Percentiles rank a stretch among this genome's conserved stretches.
phyloP scores from a whole-genome alignment of 495 filamentous ascomycete genomes.

The Rhypophila decipiens region DNA sequence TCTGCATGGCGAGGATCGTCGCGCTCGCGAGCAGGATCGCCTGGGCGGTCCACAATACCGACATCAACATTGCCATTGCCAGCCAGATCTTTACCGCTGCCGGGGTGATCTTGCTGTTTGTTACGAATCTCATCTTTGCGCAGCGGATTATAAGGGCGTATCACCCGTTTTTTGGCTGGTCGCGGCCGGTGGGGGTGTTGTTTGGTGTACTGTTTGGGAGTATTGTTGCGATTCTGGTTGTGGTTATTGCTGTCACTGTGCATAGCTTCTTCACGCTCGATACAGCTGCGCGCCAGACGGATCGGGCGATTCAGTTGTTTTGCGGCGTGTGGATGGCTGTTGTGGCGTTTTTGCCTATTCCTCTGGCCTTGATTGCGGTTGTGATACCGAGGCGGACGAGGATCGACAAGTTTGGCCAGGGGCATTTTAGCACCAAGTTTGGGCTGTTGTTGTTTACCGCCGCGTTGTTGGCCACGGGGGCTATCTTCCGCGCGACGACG shows the following conservation, averaged over 20 bases:
- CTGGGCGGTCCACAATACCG: conserved; percentile 43
- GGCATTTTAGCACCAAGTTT: conserved; percentile 59
- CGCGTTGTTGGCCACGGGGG: conserved; percentile 59
- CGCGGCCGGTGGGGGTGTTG: conserved; percentile 33
- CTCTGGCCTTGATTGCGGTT: conserved; percentile 46
- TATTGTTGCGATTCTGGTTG: conserved; percentile 54
- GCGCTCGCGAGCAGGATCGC: conserved; percentile 59
- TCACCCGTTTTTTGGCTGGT: conserved; percentile 68
- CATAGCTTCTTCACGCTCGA: conserved; percentile 62
- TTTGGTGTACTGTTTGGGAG: conserved; percentile 58
- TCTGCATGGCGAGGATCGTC: conserved; percentile 66
- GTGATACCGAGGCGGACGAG: conserved; percentile 44
- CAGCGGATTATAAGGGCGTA: conserved; percentile 70
- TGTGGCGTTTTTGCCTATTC: conserved; percentile 69
- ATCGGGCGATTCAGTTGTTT: conserved; percentile 60
- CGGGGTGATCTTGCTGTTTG: conserved; percentile 71
- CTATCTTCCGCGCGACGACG: conserved; percentile 58
- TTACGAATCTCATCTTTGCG: conserved; percentile 73
- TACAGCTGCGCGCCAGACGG: conserved; percentile 36
- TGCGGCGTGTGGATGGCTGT: conserved; percentile 61
- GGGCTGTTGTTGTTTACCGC: conserved; percentile 52
- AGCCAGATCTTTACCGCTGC: conserved; percentile 69
- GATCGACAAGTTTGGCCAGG: conserved; percentile 66
- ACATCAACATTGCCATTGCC: conserved; percentile 58
- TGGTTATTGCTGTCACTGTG: conserved; percentile 62